phyloP scores from a whole-genome alignment of 192 early-diverging fungal genomes.

The Coemansia asiatica region DNA sequence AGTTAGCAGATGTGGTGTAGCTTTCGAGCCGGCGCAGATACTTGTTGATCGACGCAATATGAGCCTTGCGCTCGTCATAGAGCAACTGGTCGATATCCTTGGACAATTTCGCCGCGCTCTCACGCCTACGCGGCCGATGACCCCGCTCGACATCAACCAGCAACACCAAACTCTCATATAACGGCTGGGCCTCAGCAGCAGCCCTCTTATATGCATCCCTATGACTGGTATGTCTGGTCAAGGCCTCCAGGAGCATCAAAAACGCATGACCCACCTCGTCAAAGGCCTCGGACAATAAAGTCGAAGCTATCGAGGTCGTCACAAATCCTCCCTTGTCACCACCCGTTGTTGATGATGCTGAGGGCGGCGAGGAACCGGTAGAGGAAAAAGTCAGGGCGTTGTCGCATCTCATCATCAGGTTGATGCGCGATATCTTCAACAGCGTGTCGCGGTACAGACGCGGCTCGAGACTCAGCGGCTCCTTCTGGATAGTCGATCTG shows the following conservation, averaged over 20 bases:
- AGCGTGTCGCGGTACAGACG: slow-evolving; percentile 54
- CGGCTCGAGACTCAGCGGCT: slow-evolving; percentile 53
- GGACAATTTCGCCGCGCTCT: neutral
- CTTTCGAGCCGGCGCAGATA: slow-evolving; percentile 40
- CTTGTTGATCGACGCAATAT: slow-evolving; percentile 15
- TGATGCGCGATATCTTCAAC: slow-evolving; percentile 36
- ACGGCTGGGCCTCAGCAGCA: slow-evolving; percentile 32
- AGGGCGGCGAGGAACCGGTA: neutral
- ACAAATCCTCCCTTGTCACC: neutral
- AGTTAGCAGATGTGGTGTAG: slow-evolving; percentile 16
- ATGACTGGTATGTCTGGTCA: slow-evolving; percentile 48
- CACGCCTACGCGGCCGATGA: neutral
- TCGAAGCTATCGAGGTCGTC: slow-evolving; percentile 2
- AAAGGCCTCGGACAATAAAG: slow-evolving; percentile 22
- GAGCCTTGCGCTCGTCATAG: slow-evolving; percentile 2
- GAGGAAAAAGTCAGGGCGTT: slow-evolving; percentile 12
- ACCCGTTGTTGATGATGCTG: neutral
- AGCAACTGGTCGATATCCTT: slow-evolving; percentile 4
- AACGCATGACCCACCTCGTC: slow-evolving; percentile 41
- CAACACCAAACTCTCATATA: slow-evolving; percentile 22
- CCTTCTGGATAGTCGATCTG: slow-evolving; percentile 37
- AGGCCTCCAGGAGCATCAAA: slow-evolving; percentile 46
- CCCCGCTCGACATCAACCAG: slow-evolving; percentile 10
- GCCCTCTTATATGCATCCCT: slow-evolving; percentile 42
- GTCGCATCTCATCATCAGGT: slow-evolving; percentile 31